phyloP scores from a whole-genome alignment of 805 yeast genomes.

The Nematodospora valgi region DNA sequence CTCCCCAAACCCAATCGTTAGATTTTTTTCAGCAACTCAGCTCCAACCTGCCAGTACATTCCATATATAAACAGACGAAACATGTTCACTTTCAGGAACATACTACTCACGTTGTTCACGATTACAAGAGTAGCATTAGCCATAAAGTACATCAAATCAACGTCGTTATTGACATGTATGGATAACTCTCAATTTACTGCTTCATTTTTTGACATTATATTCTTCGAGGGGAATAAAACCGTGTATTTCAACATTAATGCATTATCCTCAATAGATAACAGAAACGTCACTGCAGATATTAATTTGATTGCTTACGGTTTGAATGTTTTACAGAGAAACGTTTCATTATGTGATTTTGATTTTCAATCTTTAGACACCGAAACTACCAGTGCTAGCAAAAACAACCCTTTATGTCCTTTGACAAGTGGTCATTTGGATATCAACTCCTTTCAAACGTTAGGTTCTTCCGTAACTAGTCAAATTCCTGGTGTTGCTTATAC shows the following conservation, averaged over 20 bases:
- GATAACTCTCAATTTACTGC: conserved; percentile 84
- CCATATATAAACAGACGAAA: too few species aligned
- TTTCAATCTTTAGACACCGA: conserved; percentile 15
- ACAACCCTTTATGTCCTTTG: conserved; percentile 68
- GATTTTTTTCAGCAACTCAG: too few species aligned
- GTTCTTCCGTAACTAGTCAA: conserved; percentile 37
- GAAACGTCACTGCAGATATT: conserved; percentile 62
- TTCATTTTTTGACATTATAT: conserved; percentile 71
- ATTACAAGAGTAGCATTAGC: too few species aligned
- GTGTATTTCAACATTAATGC: conserved; percentile 71
- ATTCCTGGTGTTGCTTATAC: conserved; percentile 86
- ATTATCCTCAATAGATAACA: conserved; percentile 58
- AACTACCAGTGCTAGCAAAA: conserved; percentile 1
- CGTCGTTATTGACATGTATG: conserved; percentile 89
- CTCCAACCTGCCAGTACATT: too few species aligned
- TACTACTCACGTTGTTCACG: too few species aligned
- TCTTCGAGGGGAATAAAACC: conserved; percentile 61
- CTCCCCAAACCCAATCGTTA: too few species aligned
- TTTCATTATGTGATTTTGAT: conserved; percentile 63
- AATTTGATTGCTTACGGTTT: conserved; percentile 80
- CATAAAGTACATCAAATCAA: conserved; percentile 39
- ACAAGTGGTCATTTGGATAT: conserved; percentile 84
- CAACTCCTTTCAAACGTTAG: conserved; percentile 44
- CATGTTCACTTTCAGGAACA: too few species aligned
- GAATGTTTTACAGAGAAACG: conserved; percentile 47